phyloP scores from a whole-genome alignment of 2,329 filamentous ascomycete genomes.

The Arthrinium phaeospermum region DNA sequence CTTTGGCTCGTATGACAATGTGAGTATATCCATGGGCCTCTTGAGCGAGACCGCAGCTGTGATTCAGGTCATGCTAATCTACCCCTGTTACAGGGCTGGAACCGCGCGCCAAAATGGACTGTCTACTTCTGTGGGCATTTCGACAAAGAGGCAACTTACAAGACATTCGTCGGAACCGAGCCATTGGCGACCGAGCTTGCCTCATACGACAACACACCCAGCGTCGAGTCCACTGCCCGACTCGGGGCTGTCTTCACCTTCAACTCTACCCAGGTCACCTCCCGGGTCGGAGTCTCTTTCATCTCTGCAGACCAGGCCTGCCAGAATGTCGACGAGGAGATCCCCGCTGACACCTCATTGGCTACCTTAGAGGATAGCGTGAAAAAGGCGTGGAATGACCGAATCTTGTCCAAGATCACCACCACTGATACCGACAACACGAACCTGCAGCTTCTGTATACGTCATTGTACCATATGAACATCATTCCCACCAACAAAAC shows the following conservation, averaged over 20 bases:
- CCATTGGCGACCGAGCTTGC: constrained; percentile 39
- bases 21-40: constrained; percentile 32
- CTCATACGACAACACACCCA: constrained; percentile 33
- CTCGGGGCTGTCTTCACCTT: constrained; percentile 63
- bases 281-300: constrained; percentile 71
- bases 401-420: constrained; percentile 68
- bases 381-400: constrained; percentile 62
- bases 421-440: constrained; percentile 61
- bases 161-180: constrained; percentile 49
- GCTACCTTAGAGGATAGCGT: constrained; percentile 51
- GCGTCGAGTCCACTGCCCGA: constrained; percentile 36
- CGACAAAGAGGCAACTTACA: constrained; percentile 49
- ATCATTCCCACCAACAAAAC: constrained; percentile 73
- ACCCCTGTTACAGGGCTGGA: constrained; percentile 58
- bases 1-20: constrained; percentile 67
- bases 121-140: constrained; percentile 70
- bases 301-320: constrained; percentile 68
- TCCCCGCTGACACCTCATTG: constrained; percentile 52
- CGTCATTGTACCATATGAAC: constrained; percentile 72
- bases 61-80: constrained; percentile 16
- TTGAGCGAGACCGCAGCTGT: not conserved
- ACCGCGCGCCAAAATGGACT: constrained; percentile 65
- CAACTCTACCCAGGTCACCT: constrained; percentile 50
- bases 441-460: constrained; percentile 68
- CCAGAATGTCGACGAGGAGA: constrained; percentile 60